Percentiles rank a stretch among this genome's conserved stretches.
These are phyloP conservation scores for Fusarium sp. DNA, from an alignment of 2,329 filamentous ascomycete species.

Conservation along the genomic window DNA sequence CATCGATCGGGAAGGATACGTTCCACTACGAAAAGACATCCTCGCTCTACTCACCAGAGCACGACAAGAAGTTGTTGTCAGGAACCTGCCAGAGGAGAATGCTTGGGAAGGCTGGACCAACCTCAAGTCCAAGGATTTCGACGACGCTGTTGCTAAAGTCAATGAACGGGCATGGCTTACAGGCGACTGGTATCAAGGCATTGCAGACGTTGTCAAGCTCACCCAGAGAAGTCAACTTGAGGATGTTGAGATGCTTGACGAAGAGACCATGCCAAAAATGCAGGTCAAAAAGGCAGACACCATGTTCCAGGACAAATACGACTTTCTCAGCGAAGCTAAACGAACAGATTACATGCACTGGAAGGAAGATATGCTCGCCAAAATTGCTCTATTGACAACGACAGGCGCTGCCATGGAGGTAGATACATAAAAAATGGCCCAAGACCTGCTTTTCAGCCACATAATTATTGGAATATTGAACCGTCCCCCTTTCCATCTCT, in stretches of 20 bases:
- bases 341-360: slow-evolving; percentile 74
- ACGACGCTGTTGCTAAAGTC: slow-evolving; percentile 72
- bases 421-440: slow-evolving; percentile 49
- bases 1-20: slow-evolving; percentile 62
- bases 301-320: slow-evolving; percentile 83
- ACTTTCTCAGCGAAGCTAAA: slow-evolving; percentile 77
- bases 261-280: slow-evolving; percentile 52
- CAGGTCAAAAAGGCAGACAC: slow-evolving; percentile 70
- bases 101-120: slow-evolving; percentile 69
- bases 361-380: slow-evolving; percentile 72
- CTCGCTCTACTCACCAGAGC: slow-evolving; percentile 59
- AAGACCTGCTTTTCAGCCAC: slow-evolving; percentile 48
- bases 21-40: slow-evolving; percentile 62
- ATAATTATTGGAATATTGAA: slow-evolving; percentile 43
- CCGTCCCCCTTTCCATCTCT: slow-evolving; percentile 33
- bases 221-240: slow-evolving; percentile 53
- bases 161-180: slow-evolving; percentile 70
- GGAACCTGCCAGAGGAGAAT: slow-evolving; percentile 61
- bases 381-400: slow-evolving; percentile 64
- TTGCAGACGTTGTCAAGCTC: slow-evolving; percentile 67
- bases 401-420: slow-evolving; percentile 54
- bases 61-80: slow-evolving; percentile 58
- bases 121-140: slow-evolving; percentile 68
- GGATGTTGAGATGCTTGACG: slow-evolving; percentile 56
- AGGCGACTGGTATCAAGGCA: slow-evolving; percentile 74